phyloP scores from a whole-genome alignment of 768 basidiomycete species.

The Gelatoporia subvermispora region DNA sequence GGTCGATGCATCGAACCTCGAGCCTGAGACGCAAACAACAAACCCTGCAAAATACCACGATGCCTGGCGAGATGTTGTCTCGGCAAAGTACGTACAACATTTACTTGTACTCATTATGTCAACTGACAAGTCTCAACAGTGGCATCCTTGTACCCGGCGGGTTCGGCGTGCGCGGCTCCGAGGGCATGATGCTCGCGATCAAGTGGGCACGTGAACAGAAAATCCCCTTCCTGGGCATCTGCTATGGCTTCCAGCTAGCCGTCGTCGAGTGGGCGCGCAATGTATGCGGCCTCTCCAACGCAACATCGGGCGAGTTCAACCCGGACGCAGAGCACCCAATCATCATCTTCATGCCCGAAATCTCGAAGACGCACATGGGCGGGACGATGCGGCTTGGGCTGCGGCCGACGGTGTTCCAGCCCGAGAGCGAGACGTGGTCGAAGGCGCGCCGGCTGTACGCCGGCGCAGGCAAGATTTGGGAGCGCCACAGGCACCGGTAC shows the following conservation, averaged over 20 bases:
- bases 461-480: constrained; percentile 80
- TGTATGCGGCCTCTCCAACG: constrained; percentile 74
- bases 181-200: constrained; percentile 98
- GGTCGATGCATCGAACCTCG: constrained; percentile 94
- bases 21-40: constrained; percentile 71
- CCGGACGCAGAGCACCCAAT: constrained; percentile 60
- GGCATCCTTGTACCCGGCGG: constrained; percentile 98
- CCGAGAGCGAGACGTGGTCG: constrained; percentile 64
- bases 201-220: constrained; percentile 96
- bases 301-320: constrained; percentile 82
- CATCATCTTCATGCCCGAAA: constrained; percentile 98
- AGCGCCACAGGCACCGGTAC: constrained; percentile 92
- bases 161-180: constrained; percentile 89
- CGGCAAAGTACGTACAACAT: constrained; percentile 61
- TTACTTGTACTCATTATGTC: not conserved
- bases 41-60: constrained; percentile 90
- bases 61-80: constrained; percentile 89
- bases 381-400: constrained; percentile 99
- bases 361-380: constrained; percentile 96
- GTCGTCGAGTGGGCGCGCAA: constrained; percentile 93
- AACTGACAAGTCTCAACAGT: constrained; percentile 33
- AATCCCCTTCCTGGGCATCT: constrained; percentile 93
- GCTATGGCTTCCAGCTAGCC: constrained; percentile 95
- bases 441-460: constrained; percentile 79
- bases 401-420: constrained; percentile 88